Conservation (phyloP, 306 rosid genomes). For the Vigna reflexopilosa region DNA sequence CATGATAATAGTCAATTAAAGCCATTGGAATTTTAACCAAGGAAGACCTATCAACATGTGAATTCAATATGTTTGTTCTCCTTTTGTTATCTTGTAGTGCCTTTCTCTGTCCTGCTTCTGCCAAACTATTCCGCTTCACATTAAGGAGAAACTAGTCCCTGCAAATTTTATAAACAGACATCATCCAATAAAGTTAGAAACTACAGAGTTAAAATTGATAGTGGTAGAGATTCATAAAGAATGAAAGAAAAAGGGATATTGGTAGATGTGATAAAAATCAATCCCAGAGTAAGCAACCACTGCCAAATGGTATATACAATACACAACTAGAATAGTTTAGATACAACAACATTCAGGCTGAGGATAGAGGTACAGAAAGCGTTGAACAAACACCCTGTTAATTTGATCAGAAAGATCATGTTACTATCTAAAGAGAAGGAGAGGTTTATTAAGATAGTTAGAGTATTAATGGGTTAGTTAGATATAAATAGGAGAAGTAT, state of each 20-base stretch:
- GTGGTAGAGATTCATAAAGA: conserved; percentile 11
- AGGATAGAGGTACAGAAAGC: too few relatives aligned
- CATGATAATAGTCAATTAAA: conserved; percentile 24
- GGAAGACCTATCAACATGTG: conserved; percentile 37
- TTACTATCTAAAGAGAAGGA: too few relatives aligned
- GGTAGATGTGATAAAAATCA: background rate
- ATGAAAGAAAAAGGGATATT: conserved; percentile 12
- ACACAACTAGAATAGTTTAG: background rate
- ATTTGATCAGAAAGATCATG: too few relatives aligned
- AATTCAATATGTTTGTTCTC: conserved; percentile 17
- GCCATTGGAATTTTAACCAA: conserved; percentile 28
- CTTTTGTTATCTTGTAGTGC: conserved; percentile 33
- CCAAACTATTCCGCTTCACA: too few relatives aligned
- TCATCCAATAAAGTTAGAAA: conserved; percentile 26
- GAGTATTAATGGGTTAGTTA: too few relatives aligned
- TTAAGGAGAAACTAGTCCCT: too few relatives aligned
- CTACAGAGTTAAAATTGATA: conserved; percentile 9
- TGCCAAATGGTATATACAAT: background rate
- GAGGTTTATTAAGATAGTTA: too few relatives aligned
- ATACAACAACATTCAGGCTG: too few relatives aligned
- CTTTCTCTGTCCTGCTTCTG: background rate
- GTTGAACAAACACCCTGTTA: too few relatives aligned
- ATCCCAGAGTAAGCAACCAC: conserved; percentile 14
- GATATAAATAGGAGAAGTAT: too few relatives aligned
- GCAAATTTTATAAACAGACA: conserved; percentile 5